A percentile compares a stretch with the other conserved stretches of the same genome.
Conservation (phyloP, 2,329 filamentous ascomycete genomes). For the Pleomassaria siparia region DNA sequence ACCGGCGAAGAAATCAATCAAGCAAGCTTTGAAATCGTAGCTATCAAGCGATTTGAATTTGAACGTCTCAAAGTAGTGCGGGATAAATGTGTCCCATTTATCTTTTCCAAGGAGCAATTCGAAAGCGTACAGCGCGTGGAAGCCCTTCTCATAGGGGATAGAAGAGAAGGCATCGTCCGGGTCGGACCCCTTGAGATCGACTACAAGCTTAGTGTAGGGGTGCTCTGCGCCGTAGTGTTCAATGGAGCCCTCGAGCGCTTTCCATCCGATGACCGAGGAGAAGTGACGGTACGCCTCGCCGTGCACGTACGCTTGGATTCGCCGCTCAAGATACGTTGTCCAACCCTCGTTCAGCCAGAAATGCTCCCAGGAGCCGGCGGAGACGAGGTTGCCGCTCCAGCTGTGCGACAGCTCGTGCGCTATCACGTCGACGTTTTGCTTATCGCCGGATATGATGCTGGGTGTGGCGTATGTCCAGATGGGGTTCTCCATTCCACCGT, state of each 20-base stretch:
- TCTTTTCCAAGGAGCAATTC: slow-evolving; percentile 81
- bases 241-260: slow-evolving; percentile 79
- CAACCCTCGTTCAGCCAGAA: slow-evolving; percentile 77
- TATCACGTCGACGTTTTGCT: slow-evolving; percentile 92
- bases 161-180: slow-evolving; percentile 94
- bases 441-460: slow-evolving; percentile 81
- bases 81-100: slow-evolving; percentile 95
- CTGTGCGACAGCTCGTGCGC: slow-evolving; percentile 77
- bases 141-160: slow-evolving; percentile 95
- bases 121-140: slow-evolving; percentile 88
- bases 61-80: slow-evolving; percentile 88
- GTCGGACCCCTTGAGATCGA: slow-evolving; percentile 85
- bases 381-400: slow-evolving; percentile 88
- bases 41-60: slow-evolving; percentile 86
- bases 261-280: slow-evolving; percentile 95
- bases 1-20: slow-evolving; percentile 78
- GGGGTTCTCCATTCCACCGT: slow-evolving; percentile 78
- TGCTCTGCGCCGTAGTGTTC: slow-evolving; percentile 78
- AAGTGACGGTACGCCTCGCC: slow-evolving; percentile 88
- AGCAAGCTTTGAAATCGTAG: slow-evolving; percentile 88
- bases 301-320: slow-evolving; percentile 75
- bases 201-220: slow-evolving; percentile 88
- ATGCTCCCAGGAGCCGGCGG: slow-evolving; percentile 79
- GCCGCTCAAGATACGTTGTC: slow-evolving; percentile 92
- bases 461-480: slow-evolving; percentile 95